These are phyloP conservation scores for Diplodia scrobiculata DNA, from an alignment of 2,329 filamentous ascomycete species.

Conservation along the genomic window DNA sequence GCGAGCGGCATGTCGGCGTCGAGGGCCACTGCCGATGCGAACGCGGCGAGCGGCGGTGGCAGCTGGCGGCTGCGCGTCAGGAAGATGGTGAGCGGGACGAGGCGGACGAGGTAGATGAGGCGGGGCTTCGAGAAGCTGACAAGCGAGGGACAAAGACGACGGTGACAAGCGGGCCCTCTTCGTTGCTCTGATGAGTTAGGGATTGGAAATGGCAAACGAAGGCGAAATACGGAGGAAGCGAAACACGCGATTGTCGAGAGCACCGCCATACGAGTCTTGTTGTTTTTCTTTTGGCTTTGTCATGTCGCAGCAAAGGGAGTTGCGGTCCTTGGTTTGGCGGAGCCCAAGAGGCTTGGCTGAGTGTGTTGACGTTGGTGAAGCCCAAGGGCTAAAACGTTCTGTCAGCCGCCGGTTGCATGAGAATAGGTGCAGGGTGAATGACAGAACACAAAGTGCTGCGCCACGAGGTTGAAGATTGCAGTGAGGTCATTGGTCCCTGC, in stretches of 20 bases:
- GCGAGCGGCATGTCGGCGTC: background rate
- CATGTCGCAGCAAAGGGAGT: background rate
- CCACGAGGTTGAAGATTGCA: background rate
- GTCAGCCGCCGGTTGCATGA: too few relatives aligned
- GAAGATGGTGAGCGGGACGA: constrained; percentile 5
- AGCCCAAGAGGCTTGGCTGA: background rate
- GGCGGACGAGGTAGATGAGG: background rate
- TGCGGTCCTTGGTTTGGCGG: background rate
- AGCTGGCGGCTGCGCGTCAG: constrained; percentile 12
- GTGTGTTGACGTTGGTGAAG: too few relatives aligned
- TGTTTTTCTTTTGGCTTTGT: background rate
- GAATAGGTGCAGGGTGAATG: too few relatives aligned
- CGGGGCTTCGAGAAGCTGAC: background rate
- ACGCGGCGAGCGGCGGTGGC: background rate
- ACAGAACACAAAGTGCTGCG: background rate
- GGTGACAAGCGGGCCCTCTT: background rate
- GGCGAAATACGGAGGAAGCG: background rate
- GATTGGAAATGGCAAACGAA: background rate
- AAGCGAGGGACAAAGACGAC: background rate
- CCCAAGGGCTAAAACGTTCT: too few relatives aligned
- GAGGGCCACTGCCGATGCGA: background rate
- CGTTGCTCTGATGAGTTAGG: background rate
- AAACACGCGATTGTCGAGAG: background rate
- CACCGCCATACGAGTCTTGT: background rate
- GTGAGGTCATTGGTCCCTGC: background rate